These are phyloP conservation scores for Phaeodactylum tricornutum DNA, from an alignment of 108 stramenopile genomes.

Conservation along the genomic window DNA sequence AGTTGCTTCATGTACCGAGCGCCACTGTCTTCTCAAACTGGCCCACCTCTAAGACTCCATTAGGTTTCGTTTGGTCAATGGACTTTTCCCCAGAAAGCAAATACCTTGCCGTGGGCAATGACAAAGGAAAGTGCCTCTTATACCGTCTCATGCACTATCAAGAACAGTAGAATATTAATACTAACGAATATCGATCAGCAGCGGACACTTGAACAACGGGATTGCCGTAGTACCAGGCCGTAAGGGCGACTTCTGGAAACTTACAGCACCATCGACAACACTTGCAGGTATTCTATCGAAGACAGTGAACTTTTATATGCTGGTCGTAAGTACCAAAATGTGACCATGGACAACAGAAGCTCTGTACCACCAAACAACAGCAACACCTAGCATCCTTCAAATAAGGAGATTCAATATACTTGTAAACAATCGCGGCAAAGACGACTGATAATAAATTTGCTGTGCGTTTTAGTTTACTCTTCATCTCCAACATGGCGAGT, in stretches of 20 bases:
- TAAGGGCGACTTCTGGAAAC: no score
- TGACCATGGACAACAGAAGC: no score
- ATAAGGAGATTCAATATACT: not conserved
- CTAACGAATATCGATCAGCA: no score
- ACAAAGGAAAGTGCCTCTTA: conserved; percentile 90
- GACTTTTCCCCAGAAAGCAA: conserved; percentile 89
- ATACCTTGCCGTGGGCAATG: conserved; percentile 89
- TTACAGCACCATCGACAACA: no score
- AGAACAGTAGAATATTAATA: conserved; percentile 7
- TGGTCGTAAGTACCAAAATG: no score
- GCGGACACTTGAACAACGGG: no score
- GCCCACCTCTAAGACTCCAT: conserved; percentile 95
- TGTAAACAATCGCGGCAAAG: not conserved
- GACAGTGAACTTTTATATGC: no score
- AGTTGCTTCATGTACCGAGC: conserved; percentile 84
- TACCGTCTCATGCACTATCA: conserved; percentile 79
- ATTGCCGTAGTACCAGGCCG: no score
- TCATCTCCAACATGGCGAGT: conserved; percentile 85
- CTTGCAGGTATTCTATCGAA: no score
- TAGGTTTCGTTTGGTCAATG: conserved; percentile 83
- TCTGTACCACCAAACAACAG: no score
- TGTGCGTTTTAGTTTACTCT: conserved; percentile 24
- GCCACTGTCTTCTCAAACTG: conserved; percentile 94
- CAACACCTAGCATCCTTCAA: no score
- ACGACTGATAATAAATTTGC: not conserved